Evolutionary conservation across 2,329 filamentous ascomycete species (phyloP).

Genomic region (Hypoxylon sp.): DNA sequence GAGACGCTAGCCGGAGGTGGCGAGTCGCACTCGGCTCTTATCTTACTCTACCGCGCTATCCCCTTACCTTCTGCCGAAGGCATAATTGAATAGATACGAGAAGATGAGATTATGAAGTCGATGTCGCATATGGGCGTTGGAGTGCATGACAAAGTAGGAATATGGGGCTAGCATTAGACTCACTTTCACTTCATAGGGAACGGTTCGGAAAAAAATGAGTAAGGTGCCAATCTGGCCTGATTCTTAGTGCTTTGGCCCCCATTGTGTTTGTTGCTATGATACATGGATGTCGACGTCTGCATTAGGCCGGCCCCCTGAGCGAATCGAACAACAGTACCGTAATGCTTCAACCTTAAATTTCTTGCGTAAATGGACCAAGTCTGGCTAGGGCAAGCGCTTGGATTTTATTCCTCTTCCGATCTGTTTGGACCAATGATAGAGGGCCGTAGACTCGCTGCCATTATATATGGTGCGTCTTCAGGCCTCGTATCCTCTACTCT

Average conservation of each 20-base stretch:
- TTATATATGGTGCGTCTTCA: neutral
- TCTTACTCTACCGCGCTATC: slow-evolving; percentile 83
- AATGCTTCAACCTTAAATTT: neutral
- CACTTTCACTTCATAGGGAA: slow-evolving; percentile 36
- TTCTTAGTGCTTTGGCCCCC: neutral
- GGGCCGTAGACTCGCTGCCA: neutral
- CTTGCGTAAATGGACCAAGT: neutral
- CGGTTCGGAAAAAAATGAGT: slow-evolving; percentile 39
- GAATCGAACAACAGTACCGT: neutral
- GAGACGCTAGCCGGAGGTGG: slow-evolving; percentile 90
- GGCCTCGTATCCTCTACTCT: neutral
- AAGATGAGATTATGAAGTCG: slow-evolving; percentile 28
- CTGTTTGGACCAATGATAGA: neutral
- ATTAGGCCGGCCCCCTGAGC: neutral
- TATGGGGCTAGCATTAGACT: slow-evolving; percentile 42
- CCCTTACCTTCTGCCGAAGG: slow-evolving; percentile 74
- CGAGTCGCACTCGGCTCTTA: slow-evolving; percentile 86
- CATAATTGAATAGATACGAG: slow-evolving; percentile 49
- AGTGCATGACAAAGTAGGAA: slow-evolving; percentile 43
- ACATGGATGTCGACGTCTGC: slow-evolving; percentile 3
- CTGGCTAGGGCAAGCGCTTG: neutral
- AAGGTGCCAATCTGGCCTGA: slow-evolving; percentile 18
- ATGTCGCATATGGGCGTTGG: slow-evolving; percentile 48
- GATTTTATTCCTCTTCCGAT: neutral
- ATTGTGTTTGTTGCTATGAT: slow-evolving; percentile 5